Conservation (phyloP, 2,329 filamentous ascomycete species). For the Biscogniauxia sp. region DNA sequence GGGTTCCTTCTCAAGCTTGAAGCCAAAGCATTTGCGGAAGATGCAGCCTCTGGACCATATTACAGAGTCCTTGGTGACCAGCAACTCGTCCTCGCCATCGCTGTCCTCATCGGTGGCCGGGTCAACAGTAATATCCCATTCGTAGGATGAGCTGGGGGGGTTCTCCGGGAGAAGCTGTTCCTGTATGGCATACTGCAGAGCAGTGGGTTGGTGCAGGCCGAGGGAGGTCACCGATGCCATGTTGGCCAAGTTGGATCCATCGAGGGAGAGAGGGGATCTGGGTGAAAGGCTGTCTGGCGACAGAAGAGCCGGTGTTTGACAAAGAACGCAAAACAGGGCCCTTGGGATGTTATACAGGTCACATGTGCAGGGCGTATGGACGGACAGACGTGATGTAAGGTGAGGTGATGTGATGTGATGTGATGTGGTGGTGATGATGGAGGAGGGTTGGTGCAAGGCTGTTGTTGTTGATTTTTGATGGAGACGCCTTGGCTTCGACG, state of each 20-base stretch:
- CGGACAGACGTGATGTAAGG: too few relatives aligned
- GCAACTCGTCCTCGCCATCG: conserved; percentile 70
- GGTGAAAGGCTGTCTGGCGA: not conserved
- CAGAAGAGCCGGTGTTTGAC: not conserved
- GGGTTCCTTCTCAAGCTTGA: conserved; percentile 81
- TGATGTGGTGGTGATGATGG: not conserved
- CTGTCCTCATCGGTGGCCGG: conserved; percentile 38
- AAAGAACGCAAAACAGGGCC: not conserved
- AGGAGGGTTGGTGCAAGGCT: not conserved
- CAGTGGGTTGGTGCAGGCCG: conserved; percentile 85
- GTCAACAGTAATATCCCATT: conserved; percentile 65
- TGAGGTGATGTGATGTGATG: too few relatives aligned
- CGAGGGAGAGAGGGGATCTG: conserved; percentile 1
- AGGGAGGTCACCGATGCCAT: conserved; percentile 94
- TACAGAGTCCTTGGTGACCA: conserved; percentile 72
- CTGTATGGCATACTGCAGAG: conserved; percentile 76
- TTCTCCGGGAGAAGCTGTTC: conserved; percentile 74
- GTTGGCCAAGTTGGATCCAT: conserved; percentile 24
- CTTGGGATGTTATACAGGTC: not conserved
- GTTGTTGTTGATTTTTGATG: not conserved
- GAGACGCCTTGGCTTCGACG: too few relatives aligned
- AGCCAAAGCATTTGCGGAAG: conserved; percentile 81
- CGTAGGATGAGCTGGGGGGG: conserved; percentile 64
- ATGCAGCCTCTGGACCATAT: conserved; percentile 87
- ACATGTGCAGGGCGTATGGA: not conserved